Percentiles rank a stretch among this genome's conserved stretches.
Conservation (phyloP, 2,329 filamentous ascomycete genomes). For the Pseudocercospora eumusae region DNA sequence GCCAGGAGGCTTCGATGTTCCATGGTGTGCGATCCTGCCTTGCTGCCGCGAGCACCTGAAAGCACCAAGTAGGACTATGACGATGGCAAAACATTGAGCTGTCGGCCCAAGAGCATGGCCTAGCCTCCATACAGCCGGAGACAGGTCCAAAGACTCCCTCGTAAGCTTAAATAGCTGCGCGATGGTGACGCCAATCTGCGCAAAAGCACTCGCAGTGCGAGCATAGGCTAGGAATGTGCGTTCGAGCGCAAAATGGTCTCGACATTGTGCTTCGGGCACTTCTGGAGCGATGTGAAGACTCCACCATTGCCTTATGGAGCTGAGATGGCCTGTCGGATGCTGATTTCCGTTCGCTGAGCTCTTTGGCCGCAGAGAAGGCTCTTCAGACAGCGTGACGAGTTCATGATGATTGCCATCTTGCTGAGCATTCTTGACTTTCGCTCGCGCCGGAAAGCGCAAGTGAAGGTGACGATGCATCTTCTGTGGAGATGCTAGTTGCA, state of each 20-base stretch:
- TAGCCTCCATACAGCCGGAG: not conserved
- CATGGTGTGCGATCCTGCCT: not conserved
- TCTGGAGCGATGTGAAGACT: not conserved
- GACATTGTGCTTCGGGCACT: not conserved
- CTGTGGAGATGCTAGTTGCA: not conserved
- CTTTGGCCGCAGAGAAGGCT: not conserved
- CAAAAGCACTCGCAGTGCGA: conserved; percentile 2
- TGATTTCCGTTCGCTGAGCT: not conserved
- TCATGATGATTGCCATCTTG: not conserved
- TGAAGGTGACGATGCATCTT: not conserved
- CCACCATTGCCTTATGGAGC: not conserved
- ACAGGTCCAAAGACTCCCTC: not conserved
- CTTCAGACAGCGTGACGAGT: not conserved
- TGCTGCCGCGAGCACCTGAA: conserved; percentile 7
- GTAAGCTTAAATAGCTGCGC: conserved; percentile 4
- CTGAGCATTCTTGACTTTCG: not conserved
- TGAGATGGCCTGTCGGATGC: not conserved
- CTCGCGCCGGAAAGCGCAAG: not conserved
- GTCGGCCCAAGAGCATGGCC: not conserved
- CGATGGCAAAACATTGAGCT: not conserved
- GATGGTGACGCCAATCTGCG: conserved; percentile 2
- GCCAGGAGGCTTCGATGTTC: not conserved
- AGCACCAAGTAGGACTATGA: conserved; percentile 1
- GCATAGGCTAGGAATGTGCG: conserved; percentile 1
- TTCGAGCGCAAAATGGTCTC: not conserved